Evolutionary conservation across 352 stramenopile genomes (phyloP).

Genomic region (Globisporangium paddicum): DNA sequence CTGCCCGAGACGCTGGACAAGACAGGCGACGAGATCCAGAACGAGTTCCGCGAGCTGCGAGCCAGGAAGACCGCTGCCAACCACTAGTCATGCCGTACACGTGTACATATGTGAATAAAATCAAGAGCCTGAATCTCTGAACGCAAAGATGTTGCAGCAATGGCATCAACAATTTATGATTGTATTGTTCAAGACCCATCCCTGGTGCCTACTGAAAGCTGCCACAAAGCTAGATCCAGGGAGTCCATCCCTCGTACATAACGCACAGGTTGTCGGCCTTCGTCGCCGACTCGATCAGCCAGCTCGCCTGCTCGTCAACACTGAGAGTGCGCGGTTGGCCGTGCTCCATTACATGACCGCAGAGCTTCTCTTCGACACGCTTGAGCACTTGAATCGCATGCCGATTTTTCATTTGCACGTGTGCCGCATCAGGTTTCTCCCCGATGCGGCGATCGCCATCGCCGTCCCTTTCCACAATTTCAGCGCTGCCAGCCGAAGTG

Average conservation of each 20-base stretch:
- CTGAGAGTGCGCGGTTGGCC: conserved; percentile 35
- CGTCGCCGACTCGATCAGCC: conserved; percentile 74
- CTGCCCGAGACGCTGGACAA: conserved; percentile 59
- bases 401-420: conserved; percentile 29
- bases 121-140: no score
- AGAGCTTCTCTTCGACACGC: conserved; percentile 74
- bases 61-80: no score
- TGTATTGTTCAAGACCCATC: no score
- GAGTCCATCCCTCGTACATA: conserved; percentile 89
- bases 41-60: conserved; percentile 20
- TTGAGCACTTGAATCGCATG: conserved; percentile 66
- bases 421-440: neutral
- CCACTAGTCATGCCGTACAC: no score
- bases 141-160: no score
- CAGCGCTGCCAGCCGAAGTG: conserved; percentile 1
- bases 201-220: no score
- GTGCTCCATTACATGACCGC: conserved; percentile 36
- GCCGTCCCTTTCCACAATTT: conserved; percentile 1
- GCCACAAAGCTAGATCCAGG: conserved; percentile 60
- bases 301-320: conserved; percentile 72
- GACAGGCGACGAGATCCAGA: conserved; percentile 56
- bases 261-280: conserved; percentile 80
- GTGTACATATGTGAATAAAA: no score
- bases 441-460: neutral
- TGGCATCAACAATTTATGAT: no score